A percentile compares a stretch with the other conserved stretches of the same genome.
Evolutionary conservation across 2,329 filamentous ascomycete genomes (phyloP).

Genomic region (Colletotrichum sp.): DNA sequence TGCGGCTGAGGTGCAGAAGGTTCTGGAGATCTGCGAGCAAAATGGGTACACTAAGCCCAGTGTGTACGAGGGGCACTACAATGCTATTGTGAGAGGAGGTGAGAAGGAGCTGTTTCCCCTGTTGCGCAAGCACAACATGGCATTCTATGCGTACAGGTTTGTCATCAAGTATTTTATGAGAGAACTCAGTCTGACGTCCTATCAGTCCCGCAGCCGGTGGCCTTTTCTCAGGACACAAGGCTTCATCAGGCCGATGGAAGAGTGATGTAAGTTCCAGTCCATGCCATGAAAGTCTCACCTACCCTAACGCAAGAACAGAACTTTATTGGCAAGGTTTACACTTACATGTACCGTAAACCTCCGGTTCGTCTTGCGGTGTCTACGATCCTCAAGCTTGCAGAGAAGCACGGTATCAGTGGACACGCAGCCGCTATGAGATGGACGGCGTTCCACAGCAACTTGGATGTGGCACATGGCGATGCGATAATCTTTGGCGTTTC

Average conservation of each 20-base stretch:
- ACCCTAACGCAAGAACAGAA: not conserved
- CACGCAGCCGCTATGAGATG: not conserved
- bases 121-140: not conserved
- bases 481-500: not conserved
- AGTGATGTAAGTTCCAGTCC: not conserved
- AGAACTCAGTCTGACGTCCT: not conserved
- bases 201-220: not conserved
- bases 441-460: not conserved
- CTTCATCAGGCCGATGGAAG: not conserved
- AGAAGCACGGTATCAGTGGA: not conserved
- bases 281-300: not conserved
- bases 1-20: not conserved
- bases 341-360: not conserved
- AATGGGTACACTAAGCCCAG: not conserved
- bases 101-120: not conserved
- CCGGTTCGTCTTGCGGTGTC: not conserved
- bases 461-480: not conserved
- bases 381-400: not conserved
- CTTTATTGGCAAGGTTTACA: not conserved
- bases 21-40: not conserved
- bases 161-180: accelerated
- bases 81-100: not conserved
- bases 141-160: not conserved
- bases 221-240: not conserved
- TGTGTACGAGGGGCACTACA: not conserved